Evolutionary conservation across 2,329 filamentous ascomycete species (phyloP).

Genomic region (Teratosphaeria epicoccoides): DNA sequence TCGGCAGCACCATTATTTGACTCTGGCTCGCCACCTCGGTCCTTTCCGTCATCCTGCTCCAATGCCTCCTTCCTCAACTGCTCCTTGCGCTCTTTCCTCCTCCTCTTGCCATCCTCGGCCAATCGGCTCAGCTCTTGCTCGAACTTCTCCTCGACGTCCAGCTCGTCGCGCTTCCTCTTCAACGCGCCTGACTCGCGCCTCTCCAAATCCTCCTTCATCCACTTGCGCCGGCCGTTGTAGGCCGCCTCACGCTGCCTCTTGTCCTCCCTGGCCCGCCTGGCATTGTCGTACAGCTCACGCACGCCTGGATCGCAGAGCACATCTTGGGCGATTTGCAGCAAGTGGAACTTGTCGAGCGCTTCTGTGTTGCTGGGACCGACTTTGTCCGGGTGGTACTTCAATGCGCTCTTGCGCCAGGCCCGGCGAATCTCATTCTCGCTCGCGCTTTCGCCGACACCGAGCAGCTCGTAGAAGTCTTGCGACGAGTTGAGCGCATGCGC

Average conservation of each 20-base stretch:
- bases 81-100: conserved; percentile 46
- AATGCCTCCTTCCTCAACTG: conserved; percentile 43
- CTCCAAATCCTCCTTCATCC: conserved; percentile 81
- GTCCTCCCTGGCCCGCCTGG: conserved; percentile 58
- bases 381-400: conserved; percentile 95
- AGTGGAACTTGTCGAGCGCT: conserved; percentile 73
- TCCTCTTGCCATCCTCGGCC: conserved; percentile 41
- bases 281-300: conserved; percentile 67
- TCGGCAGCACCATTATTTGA: conserved; percentile 11
- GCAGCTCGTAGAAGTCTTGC: conserved; percentile 65
- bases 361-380: conserved; percentile 48
- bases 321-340: conserved; percentile 76
- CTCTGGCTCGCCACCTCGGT: conserved; percentile 3
- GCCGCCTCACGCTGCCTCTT: conserved; percentile 60
- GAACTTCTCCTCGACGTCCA: conserved; percentile 45
- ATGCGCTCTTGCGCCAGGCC: conserved; percentile 71
- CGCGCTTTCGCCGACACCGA: conserved; percentile 55
- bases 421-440: conserved; percentile 65
- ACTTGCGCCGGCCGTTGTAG: conserved; percentile 61
- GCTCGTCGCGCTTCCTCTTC: conserved; percentile 35
- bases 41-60: conserved; percentile 34
- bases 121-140: conserved; percentile 40
- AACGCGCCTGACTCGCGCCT: conserved; percentile 50
- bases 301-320: conserved; percentile 62
- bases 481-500: conserved; percentile 30